A percentile compares a stretch with the other conserved stretches of the same genome.
phyloP scores from a whole-genome alignment of 2,329 filamentous ascomycete genomes.

The Ciborinia camelliae region DNA sequence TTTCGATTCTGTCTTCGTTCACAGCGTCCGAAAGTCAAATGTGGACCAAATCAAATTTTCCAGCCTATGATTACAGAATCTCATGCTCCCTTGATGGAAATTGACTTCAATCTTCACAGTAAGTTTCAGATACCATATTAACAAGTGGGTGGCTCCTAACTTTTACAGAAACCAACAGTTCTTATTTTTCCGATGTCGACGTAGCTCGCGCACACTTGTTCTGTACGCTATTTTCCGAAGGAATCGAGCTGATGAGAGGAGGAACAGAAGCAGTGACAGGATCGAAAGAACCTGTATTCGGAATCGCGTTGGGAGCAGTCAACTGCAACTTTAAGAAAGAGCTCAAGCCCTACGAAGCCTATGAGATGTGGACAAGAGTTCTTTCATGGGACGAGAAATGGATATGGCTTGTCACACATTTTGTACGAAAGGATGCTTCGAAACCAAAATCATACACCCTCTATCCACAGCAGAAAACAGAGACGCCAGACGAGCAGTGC shows the following conservation, averaged over 20 bases:
- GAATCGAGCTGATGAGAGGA: constrained; percentile 38
- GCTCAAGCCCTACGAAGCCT: constrained; percentile 64
- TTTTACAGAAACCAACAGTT: constrained; percentile 56
- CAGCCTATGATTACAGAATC: constrained; percentile 59
- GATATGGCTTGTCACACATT: constrained; percentile 60
- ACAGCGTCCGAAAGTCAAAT: constrained; percentile 42
- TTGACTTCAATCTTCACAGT: constrained; percentile 69
- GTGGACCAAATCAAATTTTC: constrained; percentile 56
- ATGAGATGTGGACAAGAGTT: constrained; percentile 69
- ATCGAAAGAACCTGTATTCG: constrained; percentile 35
- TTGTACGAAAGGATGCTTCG: constrained; percentile 44
- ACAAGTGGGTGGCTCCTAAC: neutral
- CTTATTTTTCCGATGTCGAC: constrained; percentile 68
- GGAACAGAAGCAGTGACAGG: constrained; percentile 36
- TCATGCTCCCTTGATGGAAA: constrained; percentile 59
- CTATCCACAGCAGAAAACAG: constrained; percentile 36
- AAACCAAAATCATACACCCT: constrained; percentile 36
- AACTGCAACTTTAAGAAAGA: constrained; percentile 63
- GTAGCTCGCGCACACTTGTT: constrained; percentile 64
- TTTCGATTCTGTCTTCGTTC: constrained; percentile 46
- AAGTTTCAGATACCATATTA: neutral
- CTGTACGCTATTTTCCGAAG: constrained; percentile 44
- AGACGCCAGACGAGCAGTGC: constrained; percentile 12
- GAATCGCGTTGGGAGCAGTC: constrained; percentile 50
- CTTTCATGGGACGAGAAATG: constrained; percentile 79